Evolutionary conservation across 2,329 filamentous ascomycete species (phyloP), one percentile per base, ranked within the genome.

Genomic region (Nemania serpens): DNA sequence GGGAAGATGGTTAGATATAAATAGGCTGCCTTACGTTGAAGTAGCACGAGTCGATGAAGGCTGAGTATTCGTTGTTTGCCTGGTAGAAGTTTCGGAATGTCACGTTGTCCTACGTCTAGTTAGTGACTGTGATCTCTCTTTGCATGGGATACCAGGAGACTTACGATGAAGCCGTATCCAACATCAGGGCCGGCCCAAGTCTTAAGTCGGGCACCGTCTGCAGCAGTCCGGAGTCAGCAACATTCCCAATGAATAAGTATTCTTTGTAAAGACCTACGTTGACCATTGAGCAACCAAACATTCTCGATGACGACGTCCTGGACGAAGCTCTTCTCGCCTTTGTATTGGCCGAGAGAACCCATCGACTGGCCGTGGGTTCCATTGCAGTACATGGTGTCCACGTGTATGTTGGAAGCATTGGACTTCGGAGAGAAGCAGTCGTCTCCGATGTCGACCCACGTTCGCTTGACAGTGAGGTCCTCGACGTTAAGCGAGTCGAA

Each of bases 381-480:
- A 64, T 87, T 84, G 69, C 84, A 87, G 75, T 84, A 86, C 70
- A 86, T 79, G 33, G 85, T 86, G 62, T 84, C 78, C 5, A 87
- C 83, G 52, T 84, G 79, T 33, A 87, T 75, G 59, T 86, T 82
- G 20, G 79, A 80, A 7, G 82, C 83, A 67, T 87, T 87, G 7
- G 83, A 81, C 70, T 87, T 87, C 6, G 84, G 82, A 1, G 82
- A 84, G 74, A 87, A 85, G 70, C 84, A 87, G 70, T 87, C 84
- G 60, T 86, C 82, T n/a, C 81, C 82, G 43, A 82, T 81, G 55
- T 85, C 80, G 22, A 84, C 78, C 70, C 78, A 81, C 1, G 78
- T 75, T 25, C 82, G 78, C 58, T 79, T 79, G 17, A 85, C 80
- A 0, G 73, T 80, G 7, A 88, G 71, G 0, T 79, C 79, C 53